A percentile compares a stretch with the other conserved stretches of the same genome.
These are phyloP conservation scores for Amanita fuliginea DNA, from an alignment of 768 basidiomycete genomes.

Conservation along the genomic window DNA sequence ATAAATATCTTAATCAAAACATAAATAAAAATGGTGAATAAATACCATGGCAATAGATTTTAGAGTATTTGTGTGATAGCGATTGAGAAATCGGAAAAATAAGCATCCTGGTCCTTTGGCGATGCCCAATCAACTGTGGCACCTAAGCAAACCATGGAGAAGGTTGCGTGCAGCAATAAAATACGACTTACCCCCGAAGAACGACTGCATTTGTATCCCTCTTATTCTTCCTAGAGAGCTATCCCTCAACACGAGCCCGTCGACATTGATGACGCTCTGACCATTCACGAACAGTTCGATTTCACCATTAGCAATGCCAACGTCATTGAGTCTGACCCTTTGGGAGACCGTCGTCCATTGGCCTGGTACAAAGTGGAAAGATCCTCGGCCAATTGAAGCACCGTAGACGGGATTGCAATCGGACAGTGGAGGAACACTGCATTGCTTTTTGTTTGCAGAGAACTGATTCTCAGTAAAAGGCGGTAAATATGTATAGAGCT, in stretches of 20 bases:
- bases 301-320: conserved; percentile 60
- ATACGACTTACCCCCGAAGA: conserved; percentile 51
- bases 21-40: no score
- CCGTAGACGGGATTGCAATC: conserved; percentile 55
- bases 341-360: conserved; percentile 59
- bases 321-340: conserved; percentile 67
- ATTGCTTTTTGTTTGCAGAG: conserved; percentile 36
- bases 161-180: background rate
- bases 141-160: conserved; percentile 20
- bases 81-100: conserved; percentile 53
- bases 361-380: conserved; percentile 54
- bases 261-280: conserved; percentile 47
- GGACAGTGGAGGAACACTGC: conserved; percentile 35
- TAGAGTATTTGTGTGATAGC: background rate
- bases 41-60: background rate
- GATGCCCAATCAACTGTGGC: conserved; percentile 39
- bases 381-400: conserved; percentile 57
- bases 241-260: conserved; percentile 43
- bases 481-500: conserved; percentile 66
- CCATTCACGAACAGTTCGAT: conserved; percentile 58
- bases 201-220: conserved; percentile 69
- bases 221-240: conserved; percentile 38
- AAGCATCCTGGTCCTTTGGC: conserved; percentile 49
- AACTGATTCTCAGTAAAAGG: conserved; percentile 26
- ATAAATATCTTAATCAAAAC: no score